Evolutionary conservation across 2,329 filamentous ascomycete genomes (phyloP).

Genomic region (Monilinia vaccinii-corymbosi): DNA sequence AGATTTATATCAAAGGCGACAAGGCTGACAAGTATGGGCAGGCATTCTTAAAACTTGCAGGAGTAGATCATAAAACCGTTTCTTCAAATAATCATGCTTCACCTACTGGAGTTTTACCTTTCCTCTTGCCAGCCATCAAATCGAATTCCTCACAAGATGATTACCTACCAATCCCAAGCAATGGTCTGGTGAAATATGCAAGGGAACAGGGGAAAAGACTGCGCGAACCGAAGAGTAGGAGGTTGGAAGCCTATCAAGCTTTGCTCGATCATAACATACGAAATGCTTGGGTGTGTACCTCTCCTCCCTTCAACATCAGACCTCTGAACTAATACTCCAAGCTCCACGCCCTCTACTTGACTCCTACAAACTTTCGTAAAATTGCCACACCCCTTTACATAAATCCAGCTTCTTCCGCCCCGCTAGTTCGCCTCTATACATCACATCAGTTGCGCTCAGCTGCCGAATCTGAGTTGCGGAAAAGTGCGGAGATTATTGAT

Average conservation of each 20-base stretch:
- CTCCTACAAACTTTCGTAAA: conserved; percentile 50
- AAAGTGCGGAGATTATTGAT: conserved; percentile 48
- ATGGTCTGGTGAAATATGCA: conserved; percentile 61
- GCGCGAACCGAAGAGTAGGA: conserved; percentile 39
- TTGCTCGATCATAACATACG: conserved; percentile 71
- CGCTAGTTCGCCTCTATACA: conserved; percentile 53
- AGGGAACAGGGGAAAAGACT: conserved; percentile 39
- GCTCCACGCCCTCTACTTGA: conserved; percentile 77
- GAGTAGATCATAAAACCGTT: conserved; percentile 55
- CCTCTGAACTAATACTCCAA: conserved; percentile 23
- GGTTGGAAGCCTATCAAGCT: conserved; percentile 64
- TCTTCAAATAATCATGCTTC: conserved; percentile 90
- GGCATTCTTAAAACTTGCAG: conserved; percentile 75
- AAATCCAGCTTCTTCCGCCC: conserved; percentile 50
- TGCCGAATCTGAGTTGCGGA: conserved; percentile 65
- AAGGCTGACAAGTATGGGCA: conserved; percentile 32
- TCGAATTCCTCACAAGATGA: conserved; percentile 28
- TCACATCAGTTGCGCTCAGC: conserved; percentile 60
- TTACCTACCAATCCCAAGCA: conserved; percentile 45
- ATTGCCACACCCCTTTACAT: conserved; percentile 69
- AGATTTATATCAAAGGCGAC: not conserved
- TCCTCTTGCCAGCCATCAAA: conserved; percentile 54
- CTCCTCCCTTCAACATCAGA: not conserved
- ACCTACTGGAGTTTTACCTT: conserved; percentile 79
- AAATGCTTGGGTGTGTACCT: conserved; percentile 64